phyloP scores from a whole-genome alignment of 2,329 filamentous ascomycete species.

The Nemania sp. region DNA sequence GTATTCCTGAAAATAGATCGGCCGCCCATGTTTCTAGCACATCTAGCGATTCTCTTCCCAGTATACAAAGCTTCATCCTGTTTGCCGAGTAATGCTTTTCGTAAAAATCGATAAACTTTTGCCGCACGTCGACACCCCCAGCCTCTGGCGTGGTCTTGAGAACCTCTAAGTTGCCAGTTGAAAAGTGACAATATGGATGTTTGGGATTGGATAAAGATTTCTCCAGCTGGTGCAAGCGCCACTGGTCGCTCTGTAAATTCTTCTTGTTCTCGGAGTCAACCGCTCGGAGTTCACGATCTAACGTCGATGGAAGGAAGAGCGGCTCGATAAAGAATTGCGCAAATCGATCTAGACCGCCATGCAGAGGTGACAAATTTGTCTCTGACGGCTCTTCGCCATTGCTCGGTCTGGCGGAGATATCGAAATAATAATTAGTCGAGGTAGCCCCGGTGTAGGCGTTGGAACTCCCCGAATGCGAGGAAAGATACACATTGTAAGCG shows the following conservation, averaged over 20 bases:
- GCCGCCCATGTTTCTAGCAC: slow-evolving; percentile 81
- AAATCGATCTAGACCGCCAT: slow-evolving; percentile 86
- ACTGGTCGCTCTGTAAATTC: slow-evolving; percentile 87
- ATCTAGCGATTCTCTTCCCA: slow-evolving; percentile 81
- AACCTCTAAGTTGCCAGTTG: slow-evolving; percentile 84
- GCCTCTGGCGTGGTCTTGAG: slow-evolving; percentile 81
- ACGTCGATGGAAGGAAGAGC: slow-evolving; percentile 79
- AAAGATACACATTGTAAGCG: slow-evolving; percentile 91
- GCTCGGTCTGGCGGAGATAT: slow-evolving; percentile 79
- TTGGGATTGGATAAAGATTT: slow-evolving; percentile 85
- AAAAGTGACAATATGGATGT: slow-evolving; percentile 90
- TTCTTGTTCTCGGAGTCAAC: slow-evolving; percentile 98
- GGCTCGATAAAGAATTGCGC: slow-evolving; percentile 92
- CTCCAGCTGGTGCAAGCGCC: slow-evolving; percentile 84
- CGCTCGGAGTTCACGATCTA: slow-evolving; percentile 84
- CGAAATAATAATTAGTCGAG: slow-evolving; percentile 98
- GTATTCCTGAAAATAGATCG: slow-evolving; percentile 79
- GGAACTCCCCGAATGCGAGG: slow-evolving; percentile 84
- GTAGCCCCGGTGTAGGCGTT: slow-evolving; percentile 94
- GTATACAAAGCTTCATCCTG: slow-evolving; percentile 85
- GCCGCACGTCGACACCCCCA: slow-evolving; percentile 79
- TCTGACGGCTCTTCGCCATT: slow-evolving; percentile 60
- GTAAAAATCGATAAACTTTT: slow-evolving; percentile 93
- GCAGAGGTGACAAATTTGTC: slow-evolving; percentile 63
- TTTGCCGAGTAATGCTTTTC: slow-evolving; percentile 90